Percentiles rank a stretch among this genome's conserved stretches.
Conservation (phyloP, 1,284 basidiomycete genomes). For the Hemileia vastatrix region DNA sequence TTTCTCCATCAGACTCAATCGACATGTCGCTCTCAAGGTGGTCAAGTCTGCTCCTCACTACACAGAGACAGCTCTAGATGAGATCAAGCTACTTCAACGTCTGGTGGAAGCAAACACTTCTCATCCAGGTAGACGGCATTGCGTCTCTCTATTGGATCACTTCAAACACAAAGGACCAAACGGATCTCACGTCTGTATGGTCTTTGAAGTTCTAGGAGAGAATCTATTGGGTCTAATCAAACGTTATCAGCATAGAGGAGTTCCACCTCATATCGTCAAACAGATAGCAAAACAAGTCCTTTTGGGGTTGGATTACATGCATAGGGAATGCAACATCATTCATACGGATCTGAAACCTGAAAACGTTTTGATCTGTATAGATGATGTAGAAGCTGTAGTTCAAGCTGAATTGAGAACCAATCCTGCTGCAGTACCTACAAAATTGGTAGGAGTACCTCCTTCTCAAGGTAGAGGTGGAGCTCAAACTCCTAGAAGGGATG, state of each 20-base stretch:
- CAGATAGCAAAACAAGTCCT: constrained; percentile 97
- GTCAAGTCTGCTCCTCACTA: constrained; percentile 96
- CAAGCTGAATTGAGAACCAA: constrained; percentile 65
- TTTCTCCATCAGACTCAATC: constrained; percentile 59
- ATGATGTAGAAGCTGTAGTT: constrained; percentile 91
- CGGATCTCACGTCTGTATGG: constrained; percentile 97
- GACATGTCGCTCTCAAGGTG: constrained; percentile 96
- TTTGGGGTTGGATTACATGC: constrained; percentile 93
- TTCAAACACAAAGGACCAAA: constrained; percentile 95
- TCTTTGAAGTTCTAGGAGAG: constrained; percentile 96
- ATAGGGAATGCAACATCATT: constrained; percentile 88
- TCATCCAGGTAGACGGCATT: constrained; percentile 47
- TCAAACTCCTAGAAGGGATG: constrained; percentile 87
- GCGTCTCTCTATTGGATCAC: constrained; percentile 93
- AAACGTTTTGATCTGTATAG: constrained; percentile 94
- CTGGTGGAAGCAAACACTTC: constrained; percentile 73
- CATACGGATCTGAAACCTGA: constrained; percentile 90
- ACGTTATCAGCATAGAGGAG: constrained; percentile 86
- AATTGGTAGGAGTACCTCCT: constrained; percentile 88
- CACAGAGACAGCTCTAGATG: constrained; percentile 95
- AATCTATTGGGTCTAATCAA: constrained; percentile 97
- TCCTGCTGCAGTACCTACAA: constrained; percentile 56
- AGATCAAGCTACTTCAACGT: constrained; percentile 93
- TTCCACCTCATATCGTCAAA: constrained; percentile 83
- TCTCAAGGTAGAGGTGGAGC: constrained; percentile 88